phyloP scores from a whole-genome alignment of 23 red algal species.

The Gracilaria domingensis region DNA sequence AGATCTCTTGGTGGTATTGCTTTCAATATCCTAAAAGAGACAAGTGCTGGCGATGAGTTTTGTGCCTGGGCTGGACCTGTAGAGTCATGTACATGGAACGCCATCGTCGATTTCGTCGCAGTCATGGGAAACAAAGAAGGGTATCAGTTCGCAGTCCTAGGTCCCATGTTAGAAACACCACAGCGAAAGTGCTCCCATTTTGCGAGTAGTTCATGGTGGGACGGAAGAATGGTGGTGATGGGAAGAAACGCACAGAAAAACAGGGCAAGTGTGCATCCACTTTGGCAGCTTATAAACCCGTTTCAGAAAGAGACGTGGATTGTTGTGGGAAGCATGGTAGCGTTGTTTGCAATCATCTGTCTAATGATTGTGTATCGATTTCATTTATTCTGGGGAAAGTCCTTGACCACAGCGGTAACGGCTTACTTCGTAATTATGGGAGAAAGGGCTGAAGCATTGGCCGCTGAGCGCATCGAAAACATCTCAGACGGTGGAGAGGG shows the following conservation, averaged over 20 bases:
- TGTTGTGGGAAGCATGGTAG: constrained; percentile 8
- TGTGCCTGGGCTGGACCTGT: constrained; percentile 36
- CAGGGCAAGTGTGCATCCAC: neutral
- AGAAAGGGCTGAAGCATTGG: neutral
- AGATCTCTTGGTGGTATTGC: constrained; percentile 16
- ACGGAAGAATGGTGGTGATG: constrained; percentile 16
- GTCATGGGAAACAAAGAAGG: neutral
- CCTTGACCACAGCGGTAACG: constrained; percentile 29
- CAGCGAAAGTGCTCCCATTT: constrained; percentile 26
- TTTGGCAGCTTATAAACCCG: constrained; percentile 29
- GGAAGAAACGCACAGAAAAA: neutral
- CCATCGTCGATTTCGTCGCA: neutral
- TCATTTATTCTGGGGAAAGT: neutral
- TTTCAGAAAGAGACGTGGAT: constrained; percentile 37
- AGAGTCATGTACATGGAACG: constrained; percentile 32
- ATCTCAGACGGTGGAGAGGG: neutral
- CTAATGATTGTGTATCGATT: constrained; percentile 20
- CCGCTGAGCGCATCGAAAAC: neutral
- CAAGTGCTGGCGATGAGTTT: constrained; percentile 21
- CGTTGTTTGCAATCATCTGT: constrained; percentile 18
- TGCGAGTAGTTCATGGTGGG: constrained; percentile 26
- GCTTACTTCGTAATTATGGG: constrained; percentile 48
- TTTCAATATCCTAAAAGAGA: neutral
- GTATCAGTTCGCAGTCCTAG: constrained; percentile 14
- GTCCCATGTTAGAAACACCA: constrained; percentile 36